Conservation (phyloP, 495 filamentous ascomycete species). For the Hypomontagnella monticulosa region DNA sequence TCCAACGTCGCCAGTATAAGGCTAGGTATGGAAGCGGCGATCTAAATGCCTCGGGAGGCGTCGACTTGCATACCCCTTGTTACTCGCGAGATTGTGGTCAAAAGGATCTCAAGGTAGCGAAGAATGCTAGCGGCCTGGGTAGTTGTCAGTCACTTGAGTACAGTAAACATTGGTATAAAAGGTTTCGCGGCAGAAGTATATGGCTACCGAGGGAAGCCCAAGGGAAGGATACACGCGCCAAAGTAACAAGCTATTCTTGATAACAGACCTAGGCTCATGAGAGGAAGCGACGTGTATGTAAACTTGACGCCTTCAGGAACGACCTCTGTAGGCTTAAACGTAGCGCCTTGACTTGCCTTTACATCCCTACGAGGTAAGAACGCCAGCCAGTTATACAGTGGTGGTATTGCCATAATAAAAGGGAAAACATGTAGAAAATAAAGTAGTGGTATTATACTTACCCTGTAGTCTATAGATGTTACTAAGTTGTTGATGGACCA, state of each 20-base stretch:
- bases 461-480: not conserved
- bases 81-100: not conserved
- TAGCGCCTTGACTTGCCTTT: not conserved
- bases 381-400: not conserved
- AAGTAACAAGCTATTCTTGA: no score
- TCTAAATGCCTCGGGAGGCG: constrained; percentile 15
- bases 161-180: not conserved
- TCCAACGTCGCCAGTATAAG: not conserved
- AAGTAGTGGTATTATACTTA: constrained; percentile 18
- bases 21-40: constrained; percentile 1
- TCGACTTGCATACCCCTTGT: constrained; percentile 25
- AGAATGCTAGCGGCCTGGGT: not conserved
- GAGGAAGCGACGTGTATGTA: not conserved
- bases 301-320: not conserved
- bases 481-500: constrained; percentile 7
- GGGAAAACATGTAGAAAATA: not conserved
- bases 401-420: not conserved
- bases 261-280: no score
- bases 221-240: no score
- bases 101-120: not conserved
- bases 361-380: not conserved
- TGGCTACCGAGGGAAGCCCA: no score
- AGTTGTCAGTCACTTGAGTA: constrained; percentile 9
- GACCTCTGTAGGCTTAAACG: not conserved
- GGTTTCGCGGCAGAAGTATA: no score